Percentiles rank a stretch among this genome's conserved stretches.
phyloP scores from a whole-genome alignment of 129 eudicot genomes.

The Logfia minima region DNA sequence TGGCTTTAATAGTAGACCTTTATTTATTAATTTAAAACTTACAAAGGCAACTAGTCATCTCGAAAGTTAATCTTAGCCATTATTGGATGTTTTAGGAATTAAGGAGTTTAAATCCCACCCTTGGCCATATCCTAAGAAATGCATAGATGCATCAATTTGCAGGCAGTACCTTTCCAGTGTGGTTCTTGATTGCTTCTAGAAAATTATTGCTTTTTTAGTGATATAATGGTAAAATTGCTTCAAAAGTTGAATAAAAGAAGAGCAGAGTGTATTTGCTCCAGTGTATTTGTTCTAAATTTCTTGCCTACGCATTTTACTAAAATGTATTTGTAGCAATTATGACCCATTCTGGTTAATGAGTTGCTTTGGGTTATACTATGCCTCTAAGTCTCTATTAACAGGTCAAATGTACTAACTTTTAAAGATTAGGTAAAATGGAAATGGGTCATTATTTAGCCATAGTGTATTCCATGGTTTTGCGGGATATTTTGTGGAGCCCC shows the following conservation, averaged over 20 bases:
- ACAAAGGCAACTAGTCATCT: not conserved
- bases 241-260: not conserved
- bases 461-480: too few species aligned
- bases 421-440: too few species aligned
- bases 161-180: not conserved
- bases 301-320: not conserved
- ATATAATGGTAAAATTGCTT: not conserved
- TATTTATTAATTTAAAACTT: not conserved
- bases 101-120: slow-evolving; percentile 8
- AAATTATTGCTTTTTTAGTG: not conserved
- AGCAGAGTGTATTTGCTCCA: not conserved
- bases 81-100: not conserved
- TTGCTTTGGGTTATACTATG: not conserved
- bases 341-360: too few species aligned
- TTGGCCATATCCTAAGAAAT: not conserved
- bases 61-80: not conserved
- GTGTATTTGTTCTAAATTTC: not conserved
- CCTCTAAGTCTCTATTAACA: too few species aligned
- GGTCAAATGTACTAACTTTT: too few species aligned
- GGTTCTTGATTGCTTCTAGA: not conserved
- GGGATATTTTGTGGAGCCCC: too few species aligned
- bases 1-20: not conserved
- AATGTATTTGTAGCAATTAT: not conserved
- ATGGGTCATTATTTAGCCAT: too few species aligned
- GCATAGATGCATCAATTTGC: not conserved